Base-by-base conservation (phyloP, 73 alveolate species). In the Paramecium octaurelia region DNA sequence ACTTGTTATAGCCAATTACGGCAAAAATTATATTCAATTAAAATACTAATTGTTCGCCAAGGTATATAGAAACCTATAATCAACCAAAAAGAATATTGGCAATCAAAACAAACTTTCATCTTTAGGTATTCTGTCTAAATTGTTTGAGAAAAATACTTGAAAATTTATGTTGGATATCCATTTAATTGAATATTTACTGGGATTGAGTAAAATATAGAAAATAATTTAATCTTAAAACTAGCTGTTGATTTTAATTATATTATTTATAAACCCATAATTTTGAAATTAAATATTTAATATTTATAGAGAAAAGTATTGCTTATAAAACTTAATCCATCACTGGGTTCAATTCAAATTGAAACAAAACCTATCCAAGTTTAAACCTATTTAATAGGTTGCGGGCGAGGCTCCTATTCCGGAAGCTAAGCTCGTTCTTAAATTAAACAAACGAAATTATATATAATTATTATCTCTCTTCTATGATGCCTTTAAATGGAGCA, bases 371-470 rank as follows among this genome's bases (percentile, higher is more conserved):
- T 73, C 87, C 87, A 73, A 73, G 87, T 73, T 73, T 73, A 73
- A 73, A 73, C 59, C 87, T 40, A 73, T 73, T 36, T 73, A 73
- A 73, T 73, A 20, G 87, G 87, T 73, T 73, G 87, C 87, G 87
- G 87, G 87, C 87, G n/a, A 73, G 87, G 87, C 87, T 73, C 87
- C 87, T 73, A 73, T 73, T 73, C 87, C 87, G 87, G 87, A 73
- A 73, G 87, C 87, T 24, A 48, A 64, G 84, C 84, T 64, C 84
- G 84, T 64, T 64, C 18, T 12, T 2, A 64, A 60, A 31, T 64
- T 64, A 64, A 64, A 64, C 84, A 64, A 64, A 64, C 84, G 84
- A 64, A 64, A 64, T 64, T 27, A n/a, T 54, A 48, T 48, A 48
- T 48, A 54, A 14, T 12, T 14, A 14, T 50, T 1, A 16, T 54